Percentiles rank a stretch among this genome's conserved stretches.
These are phyloP conservation scores for Capsicum pubescens DNA, from an alignment of 257 asterid species.

Conservation along the genomic window DNA sequence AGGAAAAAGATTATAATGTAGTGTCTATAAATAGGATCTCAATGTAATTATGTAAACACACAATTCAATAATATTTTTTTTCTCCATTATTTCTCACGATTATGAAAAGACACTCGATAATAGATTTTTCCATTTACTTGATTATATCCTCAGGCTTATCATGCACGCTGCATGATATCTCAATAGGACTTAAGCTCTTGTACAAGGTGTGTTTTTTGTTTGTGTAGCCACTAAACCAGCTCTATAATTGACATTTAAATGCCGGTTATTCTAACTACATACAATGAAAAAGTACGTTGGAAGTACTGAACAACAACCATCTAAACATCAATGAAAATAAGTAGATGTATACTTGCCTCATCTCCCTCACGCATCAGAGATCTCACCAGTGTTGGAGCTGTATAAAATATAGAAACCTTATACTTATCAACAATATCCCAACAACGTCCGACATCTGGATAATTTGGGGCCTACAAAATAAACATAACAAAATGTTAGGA, in stretches of 20 bases:
- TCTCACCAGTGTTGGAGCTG: conserved; percentile 96
- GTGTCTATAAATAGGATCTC: no score
- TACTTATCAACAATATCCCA: conserved; percentile 98
- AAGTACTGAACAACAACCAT: conserved; percentile 23
- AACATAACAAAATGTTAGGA: background rate
- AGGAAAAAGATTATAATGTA: no score
- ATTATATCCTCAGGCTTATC: background rate
- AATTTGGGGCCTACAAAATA: conserved; percentile 81
- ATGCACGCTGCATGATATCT: background rate
- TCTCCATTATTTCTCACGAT: no score
- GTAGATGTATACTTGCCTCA: conserved; percentile 65
- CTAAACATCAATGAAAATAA: conserved; percentile 30
- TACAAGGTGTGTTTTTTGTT: background rate
- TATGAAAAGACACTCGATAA: conserved; percentile 12
- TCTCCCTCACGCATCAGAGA: conserved; percentile 97
- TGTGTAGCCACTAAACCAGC: conserved; percentile 1
- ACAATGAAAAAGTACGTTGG: background rate
- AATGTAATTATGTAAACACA: no score
- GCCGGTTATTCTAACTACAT: background rate
- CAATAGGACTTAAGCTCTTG: background rate
- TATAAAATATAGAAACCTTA: conserved; percentile 91
- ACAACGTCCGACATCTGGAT: conserved; percentile 96
- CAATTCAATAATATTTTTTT: no score
- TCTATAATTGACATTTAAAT: background rate
- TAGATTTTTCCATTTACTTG: background rate